Percentiles rank a stretch among this genome's conserved stretches.
phyloP scores from a whole-genome alignment of 768 basidiomycete genomes.

The Astraeus odoratus region DNA sequence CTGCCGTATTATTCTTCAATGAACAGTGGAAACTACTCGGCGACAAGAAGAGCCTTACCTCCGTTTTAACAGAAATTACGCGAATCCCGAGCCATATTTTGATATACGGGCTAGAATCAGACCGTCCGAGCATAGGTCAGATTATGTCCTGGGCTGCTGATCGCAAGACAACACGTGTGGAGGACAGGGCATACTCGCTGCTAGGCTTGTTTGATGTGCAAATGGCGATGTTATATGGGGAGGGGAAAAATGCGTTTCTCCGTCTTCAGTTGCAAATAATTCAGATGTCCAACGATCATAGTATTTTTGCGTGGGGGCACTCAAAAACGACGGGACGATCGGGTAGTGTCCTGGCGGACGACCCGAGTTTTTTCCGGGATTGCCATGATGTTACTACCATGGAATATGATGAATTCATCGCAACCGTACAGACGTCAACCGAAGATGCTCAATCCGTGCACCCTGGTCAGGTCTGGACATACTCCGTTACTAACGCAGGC shows the following conservation, averaged over 20 bases:
- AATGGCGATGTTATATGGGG: conserved; percentile 12
- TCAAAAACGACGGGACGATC: background rate
- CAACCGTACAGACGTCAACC: background rate
- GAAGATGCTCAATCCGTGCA: background rate
- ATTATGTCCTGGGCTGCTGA: conserved; percentile 10
- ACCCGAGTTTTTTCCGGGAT: background rate
- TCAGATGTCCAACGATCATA: background rate
- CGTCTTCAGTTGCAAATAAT: conserved; percentile 6
- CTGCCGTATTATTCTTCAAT: background rate
- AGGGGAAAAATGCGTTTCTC: conserved; percentile 8
- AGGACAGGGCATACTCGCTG: conserved; percentile 13
- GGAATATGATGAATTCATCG: background rate
- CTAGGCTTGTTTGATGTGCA: conserved; percentile 10
- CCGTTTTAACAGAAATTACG: background rate
- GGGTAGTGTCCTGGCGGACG: background rate
- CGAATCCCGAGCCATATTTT: background rate
- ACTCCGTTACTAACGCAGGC: background rate
- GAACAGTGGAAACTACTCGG: background rate
- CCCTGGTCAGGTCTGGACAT: background rate
- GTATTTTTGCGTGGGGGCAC: conserved; percentile 2
- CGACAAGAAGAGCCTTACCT: background rate
- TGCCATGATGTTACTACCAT: background rate
- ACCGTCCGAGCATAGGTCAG: background rate
- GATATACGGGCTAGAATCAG: background rate
- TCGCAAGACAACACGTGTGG: conserved; percentile 10